These are phyloP conservation scores for Protomyces lactucae-debilis DNA, from an alignment of 1,139 yeast species.

Conservation along the genomic window DNA sequence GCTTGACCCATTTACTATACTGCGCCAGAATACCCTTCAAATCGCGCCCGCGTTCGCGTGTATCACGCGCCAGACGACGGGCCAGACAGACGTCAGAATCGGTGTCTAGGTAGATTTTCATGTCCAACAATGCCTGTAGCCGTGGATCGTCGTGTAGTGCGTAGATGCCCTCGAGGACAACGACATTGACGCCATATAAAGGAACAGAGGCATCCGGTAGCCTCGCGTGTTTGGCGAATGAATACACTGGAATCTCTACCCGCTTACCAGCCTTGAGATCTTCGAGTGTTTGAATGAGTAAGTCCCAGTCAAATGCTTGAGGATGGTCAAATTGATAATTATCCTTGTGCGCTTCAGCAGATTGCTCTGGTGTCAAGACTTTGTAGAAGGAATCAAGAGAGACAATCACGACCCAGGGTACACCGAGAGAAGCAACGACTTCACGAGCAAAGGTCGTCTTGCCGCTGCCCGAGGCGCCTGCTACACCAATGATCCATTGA, in stretches of 20 bases:
- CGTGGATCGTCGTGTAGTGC: conserved; percentile 65
- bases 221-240: conserved; percentile 58
- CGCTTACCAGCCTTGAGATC: conserved; percentile 54
- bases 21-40: conserved; percentile 74
- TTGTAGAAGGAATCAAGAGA: conserved; percentile 88
- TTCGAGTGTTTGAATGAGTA: conserved; percentile 58
- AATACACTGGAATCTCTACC: conserved; percentile 79
- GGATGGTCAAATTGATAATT: conserved; percentile 88
- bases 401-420: conserved; percentile 93
- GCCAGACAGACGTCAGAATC: conserved; percentile 89
- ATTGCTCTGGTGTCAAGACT: conserved; percentile 60
- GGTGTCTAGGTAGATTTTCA: conserved; percentile 80
- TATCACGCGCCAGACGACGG: conserved; percentile 79
- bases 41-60: conserved; percentile 64
- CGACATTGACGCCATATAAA: conserved; percentile 92
- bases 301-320: conserved; percentile 61
- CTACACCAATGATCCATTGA: conserved; percentile 90
- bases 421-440: conserved; percentile 64
- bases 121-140: conserved; percentile 68
- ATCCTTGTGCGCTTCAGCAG: conserved; percentile 56
- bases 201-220: conserved; percentile 58
- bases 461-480: conserved; percentile 94
- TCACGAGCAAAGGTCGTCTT: conserved; percentile 87
- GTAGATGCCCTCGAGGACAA: conserved; percentile 85
- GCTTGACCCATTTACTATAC: conserved; percentile 88